A percentile compares a stretch with the other conserved stretches of the same genome.
These are phyloP conservation scores for Chlamydomonas schloesseri DNA, from an alignment of 139 green algal species.

Conservation along the genomic window DNA sequence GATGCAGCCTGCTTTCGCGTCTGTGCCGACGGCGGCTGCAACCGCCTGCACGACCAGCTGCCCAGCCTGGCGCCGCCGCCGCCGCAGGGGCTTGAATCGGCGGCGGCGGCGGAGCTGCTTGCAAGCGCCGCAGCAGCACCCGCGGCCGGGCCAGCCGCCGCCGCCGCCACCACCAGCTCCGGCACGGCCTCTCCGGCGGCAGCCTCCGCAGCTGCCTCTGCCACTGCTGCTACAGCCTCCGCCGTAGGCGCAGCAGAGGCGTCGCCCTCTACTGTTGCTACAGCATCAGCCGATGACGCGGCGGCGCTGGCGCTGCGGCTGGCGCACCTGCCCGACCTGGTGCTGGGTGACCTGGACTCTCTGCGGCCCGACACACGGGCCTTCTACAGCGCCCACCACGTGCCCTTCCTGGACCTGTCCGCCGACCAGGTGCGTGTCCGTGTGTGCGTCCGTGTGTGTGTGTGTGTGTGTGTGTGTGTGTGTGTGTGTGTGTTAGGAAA, in stretches of 20 bases:
- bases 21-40: slow-evolving; percentile 94
- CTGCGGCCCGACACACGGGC: slow-evolving; percentile 70
- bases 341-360: slow-evolving; percentile 92
- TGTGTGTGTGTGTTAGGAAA: no score
- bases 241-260: background rate
- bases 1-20: slow-evolving; percentile 74
- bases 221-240: background rate
- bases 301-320: slow-evolving; percentile 9
- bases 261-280: background rate
- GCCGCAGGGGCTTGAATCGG: background rate
- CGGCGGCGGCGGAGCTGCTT: background rate
- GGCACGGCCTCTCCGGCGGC: no score
- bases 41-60: slow-evolving; percentile 89
- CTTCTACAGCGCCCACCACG: slow-evolving; percentile 61
- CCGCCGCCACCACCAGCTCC: no score
- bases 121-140: background rate
- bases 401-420: slow-evolving; percentile 77
- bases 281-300: no score
- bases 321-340: slow-evolving; percentile 74
- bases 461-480: no score
- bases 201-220: no score
- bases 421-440: slow-evolving; percentile 71
- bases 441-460: no score
- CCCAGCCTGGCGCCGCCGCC: slow-evolving; percentile 57
- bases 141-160: no score